Base-by-base conservation (phyloP, 2,329 filamentous ascomycete genomes). In the Trichoderma sp. region DNA sequence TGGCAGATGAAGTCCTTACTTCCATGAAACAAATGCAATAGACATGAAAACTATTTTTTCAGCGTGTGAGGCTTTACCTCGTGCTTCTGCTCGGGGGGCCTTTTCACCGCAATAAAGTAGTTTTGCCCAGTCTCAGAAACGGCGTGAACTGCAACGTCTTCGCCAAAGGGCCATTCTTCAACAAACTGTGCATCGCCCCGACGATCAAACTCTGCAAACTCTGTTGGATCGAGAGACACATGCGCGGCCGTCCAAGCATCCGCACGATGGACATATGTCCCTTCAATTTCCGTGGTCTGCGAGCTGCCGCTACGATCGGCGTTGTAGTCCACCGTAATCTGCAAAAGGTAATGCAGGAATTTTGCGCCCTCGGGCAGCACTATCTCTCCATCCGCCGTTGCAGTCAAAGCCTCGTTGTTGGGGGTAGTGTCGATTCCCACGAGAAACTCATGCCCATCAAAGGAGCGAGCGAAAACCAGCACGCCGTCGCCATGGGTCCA, bases 111-210 rank as follows among this genome's bases (percentile, higher is more conserved):
- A 6, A 85, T 78, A 3, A 76, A 73, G 58, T 78, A 81, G 74
- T 84, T 84, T 77, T 84, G 80, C 0, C 84, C 84, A 8, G 77
- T 82, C 57, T 80, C 76, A 0, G 79, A 78, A 1, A 86, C 82
- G 6, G 84, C 84, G 72, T 84, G 84, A 15, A 83, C 80, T 1
- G 84, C 71, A 3, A 82, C 80, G 2, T 68, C 66, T 17, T 84
- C 82, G 6, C 83, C 83, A 79, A 81, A 86, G 2, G 83, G 82
- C 82, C 83, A 85, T 70, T 82, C 72, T 3, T 73, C 76, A 2
- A 64, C 66, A 32, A 77, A 71, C 26, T 74, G 64, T 26, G 72
- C 70, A 28, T 76, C 76, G 12, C 78, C 77, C 23, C 77, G 76
- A 68, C 78, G 77, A 53, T 82, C 80, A 62, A 81, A 82, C 75